phyloP scores from a whole-genome alignment of 805 yeast genomes.

The Metschnikowia proteae region DNA sequence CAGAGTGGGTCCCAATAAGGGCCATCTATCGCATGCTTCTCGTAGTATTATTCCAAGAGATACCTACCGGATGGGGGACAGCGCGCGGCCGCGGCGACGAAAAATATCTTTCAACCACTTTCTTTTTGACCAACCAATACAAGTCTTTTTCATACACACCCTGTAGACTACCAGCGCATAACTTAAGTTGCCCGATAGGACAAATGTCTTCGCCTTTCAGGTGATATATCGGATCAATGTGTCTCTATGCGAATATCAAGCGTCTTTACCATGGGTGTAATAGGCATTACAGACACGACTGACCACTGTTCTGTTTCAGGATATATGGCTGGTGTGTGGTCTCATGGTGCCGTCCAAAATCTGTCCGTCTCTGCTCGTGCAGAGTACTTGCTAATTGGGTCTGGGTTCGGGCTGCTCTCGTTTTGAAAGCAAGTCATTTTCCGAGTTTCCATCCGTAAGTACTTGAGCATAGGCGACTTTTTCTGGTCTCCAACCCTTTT shows the following conservation, averaged over 20 bases:
- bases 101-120: background rate
- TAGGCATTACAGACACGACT: background rate
- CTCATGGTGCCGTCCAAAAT: background rate
- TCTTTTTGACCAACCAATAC: slow-evolving; percentile 2
- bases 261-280: slow-evolving; percentile 4
- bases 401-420: slow-evolving; percentile 7
- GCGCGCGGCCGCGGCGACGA: background rate
- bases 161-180: slow-evolving; percentile 25
- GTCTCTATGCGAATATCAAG: slow-evolving; percentile 44
- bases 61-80: background rate
- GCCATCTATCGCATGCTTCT: no score
- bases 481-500: slow-evolving; percentile 1
- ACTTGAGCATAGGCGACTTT: slow-evolving; percentile 2
- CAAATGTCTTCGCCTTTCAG: slow-evolving; percentile 22
- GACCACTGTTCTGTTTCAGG: background rate
- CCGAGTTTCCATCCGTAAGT: background rate
- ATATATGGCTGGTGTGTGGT: background rate
- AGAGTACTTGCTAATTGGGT: background rate
- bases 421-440: slow-evolving; percentile 8
- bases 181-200: slow-evolving; percentile 46
- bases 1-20: no score
- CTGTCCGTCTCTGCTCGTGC: background rate
- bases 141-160: background rate
- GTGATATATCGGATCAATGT: slow-evolving; percentile 44
- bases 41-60: background rate